Base-by-base conservation (phyloP, 2,329 filamentous ascomycete genomes). In the Cordyceps javanica region DNA sequence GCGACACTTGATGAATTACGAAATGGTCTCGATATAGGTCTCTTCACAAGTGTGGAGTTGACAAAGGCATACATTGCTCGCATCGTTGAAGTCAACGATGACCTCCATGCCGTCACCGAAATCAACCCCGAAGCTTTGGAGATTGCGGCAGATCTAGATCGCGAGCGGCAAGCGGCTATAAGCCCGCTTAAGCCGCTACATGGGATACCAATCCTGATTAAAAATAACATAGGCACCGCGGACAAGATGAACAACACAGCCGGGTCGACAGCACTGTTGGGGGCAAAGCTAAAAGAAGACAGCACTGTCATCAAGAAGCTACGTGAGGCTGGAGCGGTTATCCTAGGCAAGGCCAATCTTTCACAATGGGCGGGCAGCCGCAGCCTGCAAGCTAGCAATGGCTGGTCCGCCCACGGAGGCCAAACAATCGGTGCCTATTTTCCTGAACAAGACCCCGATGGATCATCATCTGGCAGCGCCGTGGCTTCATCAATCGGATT, bases 321-420 rank as follows among this genome's bases (percentile, higher is more conserved):
- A 5, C 76, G 85, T 55, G 71, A 79, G 57, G 81, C 82, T 1
- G 86, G 86, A 2, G 82, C 78, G 2, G 74, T 89, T 42, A 80
- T 89, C 42, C 73, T 90, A 0, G 87, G 86, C 48, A 89, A 89
- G 69, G 73, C 83, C 0, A 86, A 84, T 57, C 66, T 89, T 28
- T 83, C 78, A 1, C 79, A 89, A 66, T 89, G 85, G 83, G 82
- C 82, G 2, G 85, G 86, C 62, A 84, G 74, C 55, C 75, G 87
- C 10, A 82, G 79, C 3, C 66, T 66, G 10, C 87, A 85, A 63
- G 75, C 74, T 5, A 79, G 73, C 11, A 82, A 82, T 58, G 86
- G 86, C 5, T 89, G 86, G 86, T 83, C 79, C 46, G 80, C 85
- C 0, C 75, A 82, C 59, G 83, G 83, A 8, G 86, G 85, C 0